Evolutionary conservation across 345 rosid genomes (phyloP), one percentile per base, ranked within the genome.

Genomic region (Sapria himalayana): DNA sequence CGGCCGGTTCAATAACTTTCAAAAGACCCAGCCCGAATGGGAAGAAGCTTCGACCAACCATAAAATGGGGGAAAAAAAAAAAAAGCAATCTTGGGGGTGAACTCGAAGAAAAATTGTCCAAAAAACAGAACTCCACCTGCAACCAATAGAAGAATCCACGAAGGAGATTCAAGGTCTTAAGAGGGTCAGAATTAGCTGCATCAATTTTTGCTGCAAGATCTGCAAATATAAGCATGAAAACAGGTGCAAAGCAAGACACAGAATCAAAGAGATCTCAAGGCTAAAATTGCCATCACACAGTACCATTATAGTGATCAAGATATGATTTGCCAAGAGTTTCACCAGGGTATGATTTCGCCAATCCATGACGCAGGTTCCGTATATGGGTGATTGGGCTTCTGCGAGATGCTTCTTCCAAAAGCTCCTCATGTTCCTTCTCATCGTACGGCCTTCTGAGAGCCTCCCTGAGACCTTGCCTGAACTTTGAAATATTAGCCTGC

Each of bases 101-200:
- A n/a, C 9, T 4, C 29, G 15, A 38, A 5, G 11, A 22, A 12
- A 48, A 3, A 22, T 11, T 14, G n/a, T 20, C 22, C 37, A 39
- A 8, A 53, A n/a, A 39, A 59, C 20, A 39, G 34, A 52, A 22
- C 18, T 49, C 59, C 50, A 76, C 95, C 68, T 61, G 24, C 54
- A 79, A 31, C 66, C 80, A 79, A 54, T 46, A 84, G 73, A 71
- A 67, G 51, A 79, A 79, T 32, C 81, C 93, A 7, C 89, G 95
- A 46, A 84, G 56, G 33, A 84, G 62, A 56, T 64, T 70, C 48
- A 79, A 56, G 31, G 42, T 55, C 54, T 58, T 54, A 23, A 9
- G 41, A 19, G 0, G 29, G 50, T 76, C 63, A 29, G 41, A 18
- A 49, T 20, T 8, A 7, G 38, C 39, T 5, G 12, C 10, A 33